Evolutionary conservation across 2,329 filamentous ascomycete genomes (phyloP).

Genomic region (Xylaria sp.): DNA sequence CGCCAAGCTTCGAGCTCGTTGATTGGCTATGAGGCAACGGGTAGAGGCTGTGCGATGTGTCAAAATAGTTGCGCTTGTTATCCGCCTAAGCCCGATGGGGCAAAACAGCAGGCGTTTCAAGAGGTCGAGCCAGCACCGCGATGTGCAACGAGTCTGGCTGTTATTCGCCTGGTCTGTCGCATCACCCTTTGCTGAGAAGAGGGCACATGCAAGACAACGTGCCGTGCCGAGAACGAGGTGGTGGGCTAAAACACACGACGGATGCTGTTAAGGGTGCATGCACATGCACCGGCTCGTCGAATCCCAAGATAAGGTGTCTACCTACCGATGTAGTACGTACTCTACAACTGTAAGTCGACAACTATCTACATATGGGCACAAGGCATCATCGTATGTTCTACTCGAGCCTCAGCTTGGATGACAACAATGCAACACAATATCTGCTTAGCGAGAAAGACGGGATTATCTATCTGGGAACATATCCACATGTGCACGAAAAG

Average conservation of each 20-base stretch:
- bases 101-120: constrained; percentile 27
- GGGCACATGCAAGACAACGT: constrained; percentile 31
- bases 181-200: constrained; percentile 10
- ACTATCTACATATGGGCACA: no score
- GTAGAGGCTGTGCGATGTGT: constrained; percentile 26
- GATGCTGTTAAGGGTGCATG: constrained; percentile 10
- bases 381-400: no score
- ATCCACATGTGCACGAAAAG: no score
- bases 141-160: constrained; percentile 4
- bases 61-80: constrained; percentile 18
- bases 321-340: no score
- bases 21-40: constrained; percentile 28
- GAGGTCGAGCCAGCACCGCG: not conserved
- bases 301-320: no score
- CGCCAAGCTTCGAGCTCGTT: constrained; percentile 29
- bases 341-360: no score
- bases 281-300: not conserved
- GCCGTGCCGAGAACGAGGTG: constrained; percentile 17
- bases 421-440: no score
- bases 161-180: constrained; percentile 22
- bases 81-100: constrained; percentile 28
- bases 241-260: constrained; percentile 17
- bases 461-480: no score
- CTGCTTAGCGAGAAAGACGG: no score
- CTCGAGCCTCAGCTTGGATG: no score